Evolutionary conservation across 768 basidiomycete genomes (phyloP), one percentile per base, ranked within the genome.

Genomic region (Lyophyllum shimeji): DNA sequence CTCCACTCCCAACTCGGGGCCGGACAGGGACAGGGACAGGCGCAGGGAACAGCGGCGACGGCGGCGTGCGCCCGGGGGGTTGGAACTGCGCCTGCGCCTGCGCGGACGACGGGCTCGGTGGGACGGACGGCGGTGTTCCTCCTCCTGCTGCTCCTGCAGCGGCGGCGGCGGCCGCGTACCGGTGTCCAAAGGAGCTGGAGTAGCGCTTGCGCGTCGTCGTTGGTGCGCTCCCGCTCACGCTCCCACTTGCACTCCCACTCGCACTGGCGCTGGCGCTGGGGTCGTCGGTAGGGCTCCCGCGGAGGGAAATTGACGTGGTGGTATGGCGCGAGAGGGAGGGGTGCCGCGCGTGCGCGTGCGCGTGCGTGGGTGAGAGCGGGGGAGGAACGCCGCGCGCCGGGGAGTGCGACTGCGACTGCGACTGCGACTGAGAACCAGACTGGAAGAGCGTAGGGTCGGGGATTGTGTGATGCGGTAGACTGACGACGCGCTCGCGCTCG

Each of bases 121-220:
- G 29, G 29, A 29, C n/a, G 29, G 29, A 29, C 9, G 9, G 29
- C n/a, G n/a, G n/a, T n/a, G 29, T 29, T 29, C 9, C 29, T 29
- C 29, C 29, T 29, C 5, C 5, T 4, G 9, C 29, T 29, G 29
- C 29, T n/a, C n/a, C n/a, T n/a, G n/a, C n/a, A n/a, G n/a, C n/a
- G n/a, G n/a, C n/a, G n/a, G n/a, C n/a, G n/a, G n/a, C n/a, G 6
- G 77, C 71, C 13, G 74, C 65, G 66, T 89, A 89, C 43, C 90
- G 79, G 67, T 91, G 84, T 9, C 86, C 84, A 65, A 93, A 93
- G 57, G 84, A 88, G 60, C 87, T 89, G 44, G 86, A 88, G 71
- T 90, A 93, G 7, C 88, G 75, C 67, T 87, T 88, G 37, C 84
- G 74, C 12, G n/a, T n/a, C n/a, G n/a, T n/a, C n/a, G n/a, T n/a